Percentiles rank a stretch among this genome's conserved stretches.
Conservation (phyloP, 2,329 filamentous ascomycete species). For the Xylaria sp. region DNA sequence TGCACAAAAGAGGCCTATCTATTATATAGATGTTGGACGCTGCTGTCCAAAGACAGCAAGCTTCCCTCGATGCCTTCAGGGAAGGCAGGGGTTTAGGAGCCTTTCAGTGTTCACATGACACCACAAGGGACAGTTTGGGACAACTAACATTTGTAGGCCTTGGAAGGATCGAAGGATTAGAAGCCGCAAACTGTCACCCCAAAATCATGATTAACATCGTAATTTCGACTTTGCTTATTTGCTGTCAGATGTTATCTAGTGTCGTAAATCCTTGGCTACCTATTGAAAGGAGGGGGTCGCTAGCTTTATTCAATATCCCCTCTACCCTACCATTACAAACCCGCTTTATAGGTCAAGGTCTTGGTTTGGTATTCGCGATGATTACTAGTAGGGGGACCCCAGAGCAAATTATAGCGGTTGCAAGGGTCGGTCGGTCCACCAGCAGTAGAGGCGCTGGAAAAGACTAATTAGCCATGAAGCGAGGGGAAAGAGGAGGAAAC, state of each 20-base stretch:
- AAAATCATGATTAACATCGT: neutral
- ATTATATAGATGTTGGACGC: neutral
- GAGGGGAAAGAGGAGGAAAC: slow-evolving; percentile 14
- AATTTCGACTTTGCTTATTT: neutral
- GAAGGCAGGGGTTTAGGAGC: neutral
- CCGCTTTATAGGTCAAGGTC: slow-evolving; percentile 1
- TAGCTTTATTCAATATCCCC: neutral
- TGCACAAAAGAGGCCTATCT: neutral
- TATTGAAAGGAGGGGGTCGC: neutral
- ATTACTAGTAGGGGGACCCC: neutral
- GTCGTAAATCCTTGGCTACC: slow-evolving; percentile 1
- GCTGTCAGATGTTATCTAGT: neutral
- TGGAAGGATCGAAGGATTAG: slow-evolving; percentile 13
- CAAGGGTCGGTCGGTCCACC: slow-evolving; percentile 19
- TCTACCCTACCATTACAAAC: slow-evolving; percentile 13
- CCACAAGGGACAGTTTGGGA: slow-evolving; percentile 3
- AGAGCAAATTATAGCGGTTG: neutral
- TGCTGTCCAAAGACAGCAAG: neutral
- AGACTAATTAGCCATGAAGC: slow-evolving; percentile 22
- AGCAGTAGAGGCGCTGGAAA: neutral
- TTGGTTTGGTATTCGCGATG: neutral
- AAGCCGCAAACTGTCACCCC: neutral
- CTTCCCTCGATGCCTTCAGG: neutral
- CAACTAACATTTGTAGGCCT: neutral
- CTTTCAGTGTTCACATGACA: neutral